Evolutionary conservation across 176 grass and related monocot genomes (phyloP), one percentile per base, ranked within the genome.

Genomic region (Musa itinerans): DNA sequence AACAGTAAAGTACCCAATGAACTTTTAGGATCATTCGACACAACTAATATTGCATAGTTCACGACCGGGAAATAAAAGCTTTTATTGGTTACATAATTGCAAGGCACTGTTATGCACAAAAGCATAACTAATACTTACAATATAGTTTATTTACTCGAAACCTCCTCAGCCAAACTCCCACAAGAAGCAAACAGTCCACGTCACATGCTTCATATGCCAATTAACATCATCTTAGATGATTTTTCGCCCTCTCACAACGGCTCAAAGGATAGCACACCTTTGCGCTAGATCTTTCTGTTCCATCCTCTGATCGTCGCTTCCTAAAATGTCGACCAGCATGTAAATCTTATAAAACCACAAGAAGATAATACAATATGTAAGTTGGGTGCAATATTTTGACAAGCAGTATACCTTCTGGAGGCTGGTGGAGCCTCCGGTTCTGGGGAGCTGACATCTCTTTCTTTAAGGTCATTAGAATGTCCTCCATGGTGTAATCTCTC

Each of bases 401-500:
- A 65, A 72, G 25, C 69, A 66, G 73, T 48, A 58, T 90, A 90
- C 93, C 90, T 88, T 96, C 93, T 65, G 70, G 76, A 27, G 93
- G 93, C 54, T 96, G 93, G 71, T 85, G 77, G 10, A 96, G 90
- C 62, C 83, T 92, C 34, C 87, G 81, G 76, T 96, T 96, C 65
- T 96, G 93, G 71, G 90, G 83, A 78, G 93, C 34, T 17, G 89
- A 90, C 93, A 92, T 96, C 71, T 89, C 89, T 81, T 84, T 96
- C 73, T 96, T 96, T 75, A 96, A 83, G 74, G 74, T 79, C 50
- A 69, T 81, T 51, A 96, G 65, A 61, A 96, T 81, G 72, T 96
- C 90, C 77, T 96, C 90, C 90, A 96, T 96, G 70, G 93, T 90
- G 81, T 88, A 67, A 68, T 92, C 90, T 74, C 90, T 92, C 67